Conservation (phyloP, 2,329 filamentous ascomycete species). For the Cladosporium sp. region DNA sequence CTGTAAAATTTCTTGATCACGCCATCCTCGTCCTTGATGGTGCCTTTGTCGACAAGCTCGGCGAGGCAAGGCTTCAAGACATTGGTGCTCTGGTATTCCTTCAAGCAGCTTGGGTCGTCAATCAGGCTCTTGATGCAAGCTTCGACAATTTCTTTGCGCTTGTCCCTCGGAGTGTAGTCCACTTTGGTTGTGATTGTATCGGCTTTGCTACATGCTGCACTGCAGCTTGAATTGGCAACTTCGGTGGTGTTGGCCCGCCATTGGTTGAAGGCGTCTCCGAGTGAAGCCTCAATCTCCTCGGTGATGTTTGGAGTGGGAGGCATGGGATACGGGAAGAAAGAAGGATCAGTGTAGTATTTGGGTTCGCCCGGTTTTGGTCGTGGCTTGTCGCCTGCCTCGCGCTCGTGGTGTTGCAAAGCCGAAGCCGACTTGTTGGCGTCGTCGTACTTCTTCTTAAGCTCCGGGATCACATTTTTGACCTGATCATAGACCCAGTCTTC, state of each 20-base stretch:
- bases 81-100: background rate
- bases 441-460: background rate
- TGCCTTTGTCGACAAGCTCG: background rate
- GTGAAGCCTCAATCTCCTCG: background rate
- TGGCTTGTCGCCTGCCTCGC: background rate
- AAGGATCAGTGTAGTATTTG: background rate
- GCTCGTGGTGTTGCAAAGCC: background rate
- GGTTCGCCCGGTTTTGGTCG: background rate
- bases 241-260: background rate
- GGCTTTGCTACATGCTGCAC: background rate
- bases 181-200: background rate
- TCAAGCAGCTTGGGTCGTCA: background rate
- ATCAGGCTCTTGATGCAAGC: background rate
- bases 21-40: background rate
- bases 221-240: background rate
- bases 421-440: background rate
- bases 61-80: background rate
- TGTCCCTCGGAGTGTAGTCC: background rate
- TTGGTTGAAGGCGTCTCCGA: background rate
- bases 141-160: background rate
- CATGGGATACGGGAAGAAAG: background rate
- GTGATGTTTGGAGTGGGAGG: background rate
- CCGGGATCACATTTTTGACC: background rate
- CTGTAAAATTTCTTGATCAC: background rate
- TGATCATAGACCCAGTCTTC: background rate